These are phyloP conservation scores for Lentinula aciculospora DNA, from an alignment of 768 basidiomycete species.

Conservation along the genomic window DNA sequence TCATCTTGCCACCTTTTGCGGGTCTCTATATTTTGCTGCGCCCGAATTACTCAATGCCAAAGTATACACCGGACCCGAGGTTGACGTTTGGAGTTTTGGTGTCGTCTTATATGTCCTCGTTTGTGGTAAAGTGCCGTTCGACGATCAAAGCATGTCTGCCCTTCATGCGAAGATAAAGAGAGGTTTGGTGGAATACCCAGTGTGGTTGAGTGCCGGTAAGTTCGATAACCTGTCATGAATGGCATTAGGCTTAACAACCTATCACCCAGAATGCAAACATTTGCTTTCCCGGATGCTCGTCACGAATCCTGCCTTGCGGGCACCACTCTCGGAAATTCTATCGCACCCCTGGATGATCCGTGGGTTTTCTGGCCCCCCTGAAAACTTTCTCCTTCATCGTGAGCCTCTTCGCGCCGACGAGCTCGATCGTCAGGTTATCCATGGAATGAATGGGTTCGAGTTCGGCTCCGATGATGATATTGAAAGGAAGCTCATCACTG, in stretches of 20 bases:
- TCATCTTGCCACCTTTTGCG: constrained; percentile 94
- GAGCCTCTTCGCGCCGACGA: constrained; percentile 88
- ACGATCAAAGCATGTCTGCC: constrained; percentile 99
- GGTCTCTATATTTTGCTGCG: constrained; percentile 96
- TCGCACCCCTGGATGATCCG: constrained; percentile 90
- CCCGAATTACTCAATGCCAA: constrained; percentile 96
- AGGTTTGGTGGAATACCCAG: constrained; percentile 93
- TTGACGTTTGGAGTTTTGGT: constrained; percentile 98
- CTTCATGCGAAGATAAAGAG: constrained; percentile 99
- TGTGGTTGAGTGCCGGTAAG: constrained; percentile 91
- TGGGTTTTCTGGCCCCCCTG: constrained; percentile 75
- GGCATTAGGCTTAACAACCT: constrained; percentile 9
- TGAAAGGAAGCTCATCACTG: constrained; percentile 59
- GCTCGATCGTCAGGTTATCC: constrained; percentile 80
- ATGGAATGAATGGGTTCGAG: constrained; percentile 94
- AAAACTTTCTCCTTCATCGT: constrained; percentile 81
- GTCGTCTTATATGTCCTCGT: constrained; percentile 97
- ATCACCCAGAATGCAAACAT: constrained; percentile 83
- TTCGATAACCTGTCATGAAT: constrained; percentile 10
- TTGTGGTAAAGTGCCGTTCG: constrained; percentile 98
- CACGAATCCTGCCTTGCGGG: constrained; percentile 82
- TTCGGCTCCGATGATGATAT: constrained; percentile 90
- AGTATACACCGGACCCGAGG: constrained; percentile 95
- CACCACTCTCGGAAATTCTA: constrained; percentile 79
- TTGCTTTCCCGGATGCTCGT: constrained; percentile 94